Conservation (phyloP, 768 basidiomycete genomes). For the Clitopilus hobsonii region DNA sequence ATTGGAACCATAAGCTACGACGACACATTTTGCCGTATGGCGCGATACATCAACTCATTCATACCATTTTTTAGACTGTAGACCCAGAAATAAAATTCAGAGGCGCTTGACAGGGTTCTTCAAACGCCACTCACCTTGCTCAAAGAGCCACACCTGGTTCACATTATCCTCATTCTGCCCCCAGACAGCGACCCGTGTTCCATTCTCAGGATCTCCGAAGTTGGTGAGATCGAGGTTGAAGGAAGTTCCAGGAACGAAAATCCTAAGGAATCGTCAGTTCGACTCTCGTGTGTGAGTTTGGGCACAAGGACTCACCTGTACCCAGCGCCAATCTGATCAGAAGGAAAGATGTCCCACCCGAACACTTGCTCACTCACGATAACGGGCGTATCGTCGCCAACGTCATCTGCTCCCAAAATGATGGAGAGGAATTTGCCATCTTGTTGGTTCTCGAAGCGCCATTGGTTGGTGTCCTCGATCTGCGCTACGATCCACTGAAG, state of each 20-base stretch:
- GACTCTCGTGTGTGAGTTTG: not conserved
- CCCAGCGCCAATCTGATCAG: conserved; percentile 4
- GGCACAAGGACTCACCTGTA: conserved; percentile 13
- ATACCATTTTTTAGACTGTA: no score
- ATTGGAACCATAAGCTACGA: no score
- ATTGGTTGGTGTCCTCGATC: conserved; percentile 8
- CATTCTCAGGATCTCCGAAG: conserved; percentile 35
- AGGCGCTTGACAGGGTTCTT: no score
- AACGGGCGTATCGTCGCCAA: conserved; percentile 7
- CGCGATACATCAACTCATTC: no score
- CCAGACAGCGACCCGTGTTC: conserved; percentile 39
- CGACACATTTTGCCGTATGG: no score
- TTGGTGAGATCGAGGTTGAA: conserved; percentile 36
- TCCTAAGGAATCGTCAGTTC: conserved; percentile 23
- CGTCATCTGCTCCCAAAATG: not conserved
- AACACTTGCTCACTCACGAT: conserved; percentile 9
- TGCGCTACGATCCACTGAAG: conserved; percentile 14
- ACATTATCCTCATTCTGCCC: not conserved
- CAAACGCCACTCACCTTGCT: not conserved
- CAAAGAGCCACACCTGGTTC: not conserved
- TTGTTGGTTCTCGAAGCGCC: conserved; percentile 14
- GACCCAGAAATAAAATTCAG: no score
- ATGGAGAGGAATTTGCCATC: conserved; percentile 14
- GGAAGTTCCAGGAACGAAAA: conserved; percentile 22
- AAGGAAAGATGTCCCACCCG: conserved; percentile 17